Evolutionary conservation across 2,329 filamentous ascomycete species (phyloP).

Genomic region (Aureobasidium sp.): DNA sequence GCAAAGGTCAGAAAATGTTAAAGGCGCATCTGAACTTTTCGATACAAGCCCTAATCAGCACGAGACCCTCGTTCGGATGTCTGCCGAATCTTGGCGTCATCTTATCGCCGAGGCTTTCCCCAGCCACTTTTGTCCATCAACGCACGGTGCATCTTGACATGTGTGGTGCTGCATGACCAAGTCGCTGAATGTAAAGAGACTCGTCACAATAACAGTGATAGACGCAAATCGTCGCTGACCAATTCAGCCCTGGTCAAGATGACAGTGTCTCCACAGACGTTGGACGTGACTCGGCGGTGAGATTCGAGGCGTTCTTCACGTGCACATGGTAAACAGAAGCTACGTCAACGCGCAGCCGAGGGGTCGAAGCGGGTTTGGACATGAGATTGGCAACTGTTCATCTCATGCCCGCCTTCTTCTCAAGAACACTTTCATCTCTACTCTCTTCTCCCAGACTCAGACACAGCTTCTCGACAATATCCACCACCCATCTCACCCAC

Average conservation of each 20-base stretch:
- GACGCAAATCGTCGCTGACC: not conserved
- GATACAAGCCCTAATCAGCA: not conserved
- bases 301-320: slow-evolving; percentile 7
- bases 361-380: not conserved
- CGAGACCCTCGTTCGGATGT: not conserved
- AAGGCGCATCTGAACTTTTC: not conserved
- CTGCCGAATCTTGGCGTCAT: slow-evolving; percentile 9
- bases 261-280: not conserved
- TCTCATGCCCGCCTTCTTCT: not conserved
- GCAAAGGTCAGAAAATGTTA: slow-evolving; percentile 15
- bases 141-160: not conserved
- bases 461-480: not conserved
- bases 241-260: not conserved
- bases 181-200: not conserved
- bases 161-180: not conserved
- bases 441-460: not conserved
- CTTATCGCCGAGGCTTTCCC: slow-evolving; percentile 6
- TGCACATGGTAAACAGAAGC: not conserved
- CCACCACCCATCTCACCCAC: not conserved
- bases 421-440: not conserved
- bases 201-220: not conserved
- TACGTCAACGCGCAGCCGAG: slow-evolving; percentile 10
- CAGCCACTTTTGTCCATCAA: not conserved
- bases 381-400: slow-evolving; percentile 7
- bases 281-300: not conserved